Evolutionary conservation across 805 yeast genomes (phyloP).

Genomic region (Zygoascus tannicola): DNA sequence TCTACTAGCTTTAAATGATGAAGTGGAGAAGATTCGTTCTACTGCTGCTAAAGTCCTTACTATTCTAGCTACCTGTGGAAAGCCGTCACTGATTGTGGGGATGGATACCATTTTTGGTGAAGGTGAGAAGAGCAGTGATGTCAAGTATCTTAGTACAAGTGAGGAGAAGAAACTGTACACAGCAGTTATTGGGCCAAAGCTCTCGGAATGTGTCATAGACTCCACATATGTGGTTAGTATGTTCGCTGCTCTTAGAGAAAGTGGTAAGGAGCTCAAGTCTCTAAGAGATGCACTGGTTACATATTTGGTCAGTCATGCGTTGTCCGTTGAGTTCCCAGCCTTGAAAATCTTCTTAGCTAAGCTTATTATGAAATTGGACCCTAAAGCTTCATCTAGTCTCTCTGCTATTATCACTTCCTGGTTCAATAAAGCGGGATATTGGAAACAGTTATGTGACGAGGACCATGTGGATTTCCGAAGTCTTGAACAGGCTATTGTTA

Average conservation of each 20-base stretch:
- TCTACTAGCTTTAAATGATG: constrained; percentile 27
- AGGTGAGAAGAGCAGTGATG: constrained; percentile 35
- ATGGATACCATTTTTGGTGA: constrained; percentile 44
- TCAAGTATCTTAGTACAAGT: constrained; percentile 48
- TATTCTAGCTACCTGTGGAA: constrained; percentile 19
- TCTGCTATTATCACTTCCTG: constrained; percentile 38
- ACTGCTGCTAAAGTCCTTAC: constrained; percentile 21
- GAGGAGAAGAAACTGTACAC: constrained; percentile 46
- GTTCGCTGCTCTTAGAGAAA: neutral
- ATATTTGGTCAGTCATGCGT: constrained; percentile 63
- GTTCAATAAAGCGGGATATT: constrained; percentile 36
- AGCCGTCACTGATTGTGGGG: constrained; percentile 23
- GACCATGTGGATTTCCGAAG: constrained; percentile 43
- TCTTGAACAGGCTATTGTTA: constrained; percentile 50
- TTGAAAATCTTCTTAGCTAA: constrained; percentile 45
- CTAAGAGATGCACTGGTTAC: constrained; percentile 33
- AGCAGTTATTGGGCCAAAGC: constrained; percentile 29
- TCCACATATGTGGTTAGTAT: constrained; percentile 33
- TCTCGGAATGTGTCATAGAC: constrained; percentile 42
- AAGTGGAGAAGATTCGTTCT: constrained; percentile 26
- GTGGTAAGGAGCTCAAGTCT: constrained; percentile 11
- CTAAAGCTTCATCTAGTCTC: constrained; percentile 32
- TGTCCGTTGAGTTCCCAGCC: constrained; percentile 39
- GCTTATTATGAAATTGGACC: constrained; percentile 35
- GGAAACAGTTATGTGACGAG: constrained; percentile 36